Percentiles rank a stretch among this genome's conserved stretches.
Conservation (phyloP, 176 grass and related monocot species). For the Ananas comosus region DNA sequence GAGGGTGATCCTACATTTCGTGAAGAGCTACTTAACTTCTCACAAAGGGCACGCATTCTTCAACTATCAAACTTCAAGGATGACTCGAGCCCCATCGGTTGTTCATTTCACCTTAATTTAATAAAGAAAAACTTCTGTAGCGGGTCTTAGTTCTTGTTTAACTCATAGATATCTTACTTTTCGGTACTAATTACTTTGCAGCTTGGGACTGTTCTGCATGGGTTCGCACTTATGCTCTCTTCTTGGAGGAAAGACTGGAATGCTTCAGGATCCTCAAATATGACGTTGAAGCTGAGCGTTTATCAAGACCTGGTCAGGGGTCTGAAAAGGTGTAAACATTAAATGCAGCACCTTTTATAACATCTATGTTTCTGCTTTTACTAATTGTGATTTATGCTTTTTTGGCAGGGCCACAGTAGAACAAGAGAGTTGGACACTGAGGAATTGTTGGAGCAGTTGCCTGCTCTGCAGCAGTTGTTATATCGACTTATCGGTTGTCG, state of each 20-base stretch:
- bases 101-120: slow-evolving; percentile 8
- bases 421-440: slow-evolving; percentile 72
- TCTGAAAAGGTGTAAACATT: slow-evolving; percentile 58
- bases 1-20: slow-evolving; percentile 87
- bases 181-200: slow-evolving; percentile 23
- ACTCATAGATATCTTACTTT: slow-evolving; percentile 5
- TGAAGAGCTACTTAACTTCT: slow-evolving; percentile 81
- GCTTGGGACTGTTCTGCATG: slow-evolving; percentile 95
- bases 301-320: slow-evolving; percentile 58
- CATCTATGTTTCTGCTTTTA: background rate
- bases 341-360: too few species aligned
- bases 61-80: slow-evolving; percentile 97
- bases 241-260: slow-evolving; percentile 92
- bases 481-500: slow-evolving; percentile 87
- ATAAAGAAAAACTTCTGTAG: background rate
- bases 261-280: slow-evolving; percentile 90
- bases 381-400: slow-evolving; percentile 2
- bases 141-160: background rate
- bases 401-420: slow-evolving; percentile 62
- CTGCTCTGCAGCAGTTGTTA: slow-evolving; percentile 78
- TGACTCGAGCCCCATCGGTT: slow-evolving; percentile 82
- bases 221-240: slow-evolving; percentile 77
- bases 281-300: slow-evolving; percentile 84
- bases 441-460: slow-evolving; percentile 80
- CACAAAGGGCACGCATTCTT: slow-evolving; percentile 68